Evolutionary conservation across 352 stramenopile genomes (phyloP), one percentile per base, ranked within the genome.

Genomic region (Phytophthora fragariae): DNA sequence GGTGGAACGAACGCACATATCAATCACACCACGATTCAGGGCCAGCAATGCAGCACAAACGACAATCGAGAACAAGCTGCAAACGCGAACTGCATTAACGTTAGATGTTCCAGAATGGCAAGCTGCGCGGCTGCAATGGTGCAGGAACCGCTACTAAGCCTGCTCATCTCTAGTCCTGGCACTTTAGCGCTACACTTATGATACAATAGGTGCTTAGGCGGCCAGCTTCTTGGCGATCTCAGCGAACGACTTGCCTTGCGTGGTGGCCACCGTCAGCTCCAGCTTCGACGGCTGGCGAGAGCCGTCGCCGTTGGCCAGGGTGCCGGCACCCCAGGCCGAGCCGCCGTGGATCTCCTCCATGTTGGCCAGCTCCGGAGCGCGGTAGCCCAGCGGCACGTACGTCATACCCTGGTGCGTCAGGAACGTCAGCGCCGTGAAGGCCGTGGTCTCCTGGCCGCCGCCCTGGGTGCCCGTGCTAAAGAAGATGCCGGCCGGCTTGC

Each of bases 161-260:
- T 39, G 2, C 21, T 37, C 33, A 61, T 33, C 9, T 62, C 35
- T 62, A 62, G 19, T 39, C 46, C 56, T 62, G 56, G 37, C 11
- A 29, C 56, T 19, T 12, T 39, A 52, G 29, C 56, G 24, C 57
- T 44, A 41, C 47, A 31, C 47, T 35, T 14, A 24, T 29, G 58
- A 65, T 65, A 65, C 17, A 31, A 67, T 53, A 24, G 3, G 39
- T 15, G 19, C 53, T 64, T 87, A 88, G 29, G 75, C 79, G 17
- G 84, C 74, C 47, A 97, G 79, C 76, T 94, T 94, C 81, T 90
- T 92, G 68, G 84, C 81, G 21, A 95, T 80, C 19, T 58, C 44
- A 29, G 60, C 60, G 60, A 67, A 67, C 49, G 60, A 67, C 61
- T 70, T 70, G 63, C 63, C 63, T 55, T 70, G 63, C 63, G 55